Evolutionary conservation across 768 basidiomycete species (phyloP), one percentile per base, ranked within the genome.

Genomic region (Macrolepiota dolichaula): DNA sequence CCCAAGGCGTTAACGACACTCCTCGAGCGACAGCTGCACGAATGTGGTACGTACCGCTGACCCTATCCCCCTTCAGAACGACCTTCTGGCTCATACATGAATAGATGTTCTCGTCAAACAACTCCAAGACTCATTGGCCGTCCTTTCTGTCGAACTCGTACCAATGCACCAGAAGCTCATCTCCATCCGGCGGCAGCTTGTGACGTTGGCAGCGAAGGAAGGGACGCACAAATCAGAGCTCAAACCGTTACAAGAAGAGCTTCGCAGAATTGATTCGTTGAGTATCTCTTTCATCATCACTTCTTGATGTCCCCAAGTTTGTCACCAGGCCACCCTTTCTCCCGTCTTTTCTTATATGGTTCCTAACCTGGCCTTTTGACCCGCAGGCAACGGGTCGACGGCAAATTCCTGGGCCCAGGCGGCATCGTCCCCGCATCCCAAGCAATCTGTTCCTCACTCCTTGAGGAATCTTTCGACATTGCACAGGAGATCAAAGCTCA

Each of bases 401-500:
- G 95, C 57, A 96, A 96, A 73, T 98, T 98, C 74, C 80, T 96
- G 19, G 94, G 93, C 0, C 91, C 93, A 24, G 92, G 92, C 3
- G 95, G 93, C 51, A 87, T 85, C 57, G 90, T 98, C 0, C 96
- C 97, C 32, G 81, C 87, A 46, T 96, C 95, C 2, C 96, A 98
- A 74, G 94, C 94, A 0, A 77, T 97, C 13, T 91, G 96, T 63
- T 89, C 91, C 0, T 96, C 96, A 0, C 79, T 98, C 51, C 81
- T 99, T 5, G 97, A 99, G 75, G 94, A 96, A 69, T 96, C 94
- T 72, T 99, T 98, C 72, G 95, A 98, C 58, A 90, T 98, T 60
- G 77, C 85, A 22, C 94, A 98, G 72, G 96, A 98, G 73, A 96
- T 99, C 77, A 89, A 92, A 66, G 95, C 95, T 3, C 82, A 91